Percentiles rank a stretch among this genome's conserved stretches.
phyloP scores from a whole-genome alignment of 2,329 filamentous ascomycete species.

The Fusarium falciforme region DNA sequence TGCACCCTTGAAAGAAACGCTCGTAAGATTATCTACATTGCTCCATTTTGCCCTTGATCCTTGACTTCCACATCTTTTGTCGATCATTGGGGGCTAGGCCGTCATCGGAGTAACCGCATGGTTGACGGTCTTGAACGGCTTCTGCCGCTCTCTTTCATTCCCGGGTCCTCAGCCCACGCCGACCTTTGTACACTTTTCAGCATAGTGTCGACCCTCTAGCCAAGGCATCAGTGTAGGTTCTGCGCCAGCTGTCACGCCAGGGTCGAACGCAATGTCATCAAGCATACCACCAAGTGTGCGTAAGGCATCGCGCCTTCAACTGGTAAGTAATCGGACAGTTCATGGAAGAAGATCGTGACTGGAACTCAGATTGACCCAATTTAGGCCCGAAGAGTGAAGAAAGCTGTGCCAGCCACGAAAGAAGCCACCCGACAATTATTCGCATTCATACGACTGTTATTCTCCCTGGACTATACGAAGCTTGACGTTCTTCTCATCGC shows the following conservation, averaged over 20 bases:
- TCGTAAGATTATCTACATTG: not conserved
- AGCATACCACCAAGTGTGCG: not conserved
- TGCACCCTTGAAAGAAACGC: not conserved
- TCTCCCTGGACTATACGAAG: conserved; percentile 2
- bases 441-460: not conserved
- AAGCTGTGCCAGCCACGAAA: not conserved
- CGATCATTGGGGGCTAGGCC: not conserved
- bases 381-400: not conserved
- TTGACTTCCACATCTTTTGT: not conserved
- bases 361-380: not conserved
- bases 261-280: not conserved
- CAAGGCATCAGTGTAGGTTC: not conserved
- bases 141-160: not conserved
- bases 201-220: not conserved
- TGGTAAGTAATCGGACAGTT: not conserved
- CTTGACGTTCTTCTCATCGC: not conserved
- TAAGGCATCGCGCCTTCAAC: not conserved
- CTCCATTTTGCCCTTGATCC: not conserved
- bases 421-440: not conserved
- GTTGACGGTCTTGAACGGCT: not conserved
- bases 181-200: not conserved
- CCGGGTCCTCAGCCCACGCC: not conserved
- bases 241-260: not conserved
- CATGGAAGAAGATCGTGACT: not conserved
- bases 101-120: not conserved